These are phyloP conservation scores for Eucalyptus paniculata DNA, from an alignment of 345 rosid genomes.

Conservation along the genomic window DNA sequence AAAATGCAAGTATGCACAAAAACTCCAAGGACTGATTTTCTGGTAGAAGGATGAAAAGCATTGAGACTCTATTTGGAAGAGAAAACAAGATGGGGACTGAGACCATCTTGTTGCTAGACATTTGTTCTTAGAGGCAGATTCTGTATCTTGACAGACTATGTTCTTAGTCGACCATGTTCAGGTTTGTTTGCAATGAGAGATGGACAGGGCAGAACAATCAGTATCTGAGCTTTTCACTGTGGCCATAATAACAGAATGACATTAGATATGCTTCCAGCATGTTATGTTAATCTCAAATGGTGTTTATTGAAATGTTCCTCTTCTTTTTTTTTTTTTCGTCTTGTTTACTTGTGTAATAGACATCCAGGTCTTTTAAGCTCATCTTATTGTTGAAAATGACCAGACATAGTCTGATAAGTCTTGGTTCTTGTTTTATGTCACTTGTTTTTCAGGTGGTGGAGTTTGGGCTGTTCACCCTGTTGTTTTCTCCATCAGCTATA, in stretches of 20 bases:
- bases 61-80: neutral
- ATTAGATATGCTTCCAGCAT: neutral
- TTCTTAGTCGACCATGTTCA: neutral
- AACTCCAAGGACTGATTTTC: neutral
- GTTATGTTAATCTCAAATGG: neutral
- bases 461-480: slow-evolving; percentile 77
- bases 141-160: neutral
- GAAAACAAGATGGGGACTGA: neutral
- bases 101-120: neutral
- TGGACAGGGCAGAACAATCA: neutral
- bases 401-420: neutral
- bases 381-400: neutral
- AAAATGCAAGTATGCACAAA: neutral
- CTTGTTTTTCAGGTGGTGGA: slow-evolving; percentile 60
- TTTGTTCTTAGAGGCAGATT: neutral
- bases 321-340: neutral
- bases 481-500: slow-evolving; percentile 54
- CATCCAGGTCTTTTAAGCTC: neutral
- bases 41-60: neutral
- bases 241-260: neutral
- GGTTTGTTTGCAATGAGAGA: neutral
- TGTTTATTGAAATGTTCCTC: neutral
- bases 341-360: neutral
- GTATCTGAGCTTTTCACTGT: neutral
- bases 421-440: neutral